Evolutionary conservation across 495 filamentous ascomycete species (phyloP), one percentile per base, ranked within the genome.

Genomic region (Penicillium chermesinum): DNA sequence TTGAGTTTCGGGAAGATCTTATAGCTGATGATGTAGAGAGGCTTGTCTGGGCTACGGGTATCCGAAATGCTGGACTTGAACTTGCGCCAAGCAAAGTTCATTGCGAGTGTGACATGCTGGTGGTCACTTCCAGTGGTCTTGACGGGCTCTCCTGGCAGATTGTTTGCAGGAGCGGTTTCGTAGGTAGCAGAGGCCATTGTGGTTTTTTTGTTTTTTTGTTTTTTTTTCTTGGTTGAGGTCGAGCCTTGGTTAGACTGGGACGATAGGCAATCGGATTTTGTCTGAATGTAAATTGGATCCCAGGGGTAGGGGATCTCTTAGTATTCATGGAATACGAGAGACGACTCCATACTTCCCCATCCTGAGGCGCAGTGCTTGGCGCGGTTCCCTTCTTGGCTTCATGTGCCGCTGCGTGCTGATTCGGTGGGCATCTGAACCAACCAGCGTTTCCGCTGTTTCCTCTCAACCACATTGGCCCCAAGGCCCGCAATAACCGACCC

Each of bases 71-170:
- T 34, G 14, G 48, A 42, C 19, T 59, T 57, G 30, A 52, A 67
- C n/a, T 56, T 55, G n/a, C 53, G 53, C 61, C 59, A 64, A 34
- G 54, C 48, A 39, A 62, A 63, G 46, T 63, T 53, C 8, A 67
- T 50, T 19, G 20, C 46, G 12, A 66, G 53, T 3, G 40, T 41
- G 27, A 34, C 44, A 44, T 48, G 39, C 12, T 30, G 39, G 38
- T 42, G 18, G 12, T 27, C 14, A 25, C 40, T 42, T 14, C 42
- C 38, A 16, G 2, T 7, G 7, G 21, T 10, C 38, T 32, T 34
- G 6, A 30, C 0, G 2, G 12, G 42, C 25, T 30, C 25, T 30
- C 5, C 10, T 4, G 25, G 25, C 5, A 30, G 25, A 30, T 4
- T 5, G 25, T 30, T 30, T 30, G 10, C 10, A 10, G 25, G 10